These are phyloP conservation scores for Septoria linicola DNA, from an alignment of 2,329 filamentous ascomycete genomes.

Conservation along the genomic window DNA sequence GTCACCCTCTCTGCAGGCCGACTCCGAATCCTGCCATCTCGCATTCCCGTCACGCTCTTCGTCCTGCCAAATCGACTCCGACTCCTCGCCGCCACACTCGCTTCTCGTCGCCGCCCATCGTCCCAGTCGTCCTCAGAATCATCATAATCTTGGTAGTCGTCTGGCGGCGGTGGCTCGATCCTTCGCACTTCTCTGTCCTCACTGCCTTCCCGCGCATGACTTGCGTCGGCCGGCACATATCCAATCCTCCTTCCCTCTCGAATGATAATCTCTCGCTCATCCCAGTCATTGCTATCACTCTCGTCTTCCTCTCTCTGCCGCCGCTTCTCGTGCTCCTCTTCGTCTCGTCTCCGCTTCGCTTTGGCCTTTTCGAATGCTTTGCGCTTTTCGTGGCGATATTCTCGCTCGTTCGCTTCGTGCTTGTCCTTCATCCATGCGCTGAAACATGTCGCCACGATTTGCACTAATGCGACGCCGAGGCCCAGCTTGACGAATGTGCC, in stretches of 20 bases:
- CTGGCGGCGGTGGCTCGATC: slow-evolving; percentile 8
- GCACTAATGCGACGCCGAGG: slow-evolving; percentile 15
- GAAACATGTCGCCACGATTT: slow-evolving; percentile 15
- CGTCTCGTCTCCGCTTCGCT: slow-evolving; percentile 16
- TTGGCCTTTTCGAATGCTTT: slow-evolving; percentile 21
- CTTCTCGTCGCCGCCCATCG: slow-evolving; percentile 8
- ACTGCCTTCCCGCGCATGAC: slow-evolving; percentile 4
- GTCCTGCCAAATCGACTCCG: slow-evolving; percentile 16
- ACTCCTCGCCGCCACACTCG: slow-evolving; percentile 11
- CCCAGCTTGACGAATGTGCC: slow-evolving; percentile 18
- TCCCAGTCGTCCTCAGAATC: slow-evolving; percentile 13
- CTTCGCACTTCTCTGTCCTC: slow-evolving; percentile 10
- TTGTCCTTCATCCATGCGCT: slow-evolving; percentile 16
- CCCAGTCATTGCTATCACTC: slow-evolving; percentile 5
- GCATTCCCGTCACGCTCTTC: slow-evolving; percentile 13
- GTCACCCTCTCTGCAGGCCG: slow-evolving; percentile 11
- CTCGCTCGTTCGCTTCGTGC: slow-evolving; percentile 9
- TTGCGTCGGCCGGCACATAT: slow-evolving; percentile 9
- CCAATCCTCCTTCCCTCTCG: slow-evolving; percentile 15
- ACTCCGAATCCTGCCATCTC: slow-evolving; percentile 16
- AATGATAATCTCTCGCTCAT: slow-evolving; percentile 17
- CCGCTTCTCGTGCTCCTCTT: slow-evolving; percentile 16
- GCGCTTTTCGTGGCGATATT: slow-evolving; percentile 16
- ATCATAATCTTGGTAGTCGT: slow-evolving; percentile 9
- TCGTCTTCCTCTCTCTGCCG: slow-evolving; percentile 32